Percentiles rank a stretch among this genome's conserved stretches.
phyloP scores from a whole-genome alignment of 169 alveolate species.

The Besnoitia besnoiti region DNA sequence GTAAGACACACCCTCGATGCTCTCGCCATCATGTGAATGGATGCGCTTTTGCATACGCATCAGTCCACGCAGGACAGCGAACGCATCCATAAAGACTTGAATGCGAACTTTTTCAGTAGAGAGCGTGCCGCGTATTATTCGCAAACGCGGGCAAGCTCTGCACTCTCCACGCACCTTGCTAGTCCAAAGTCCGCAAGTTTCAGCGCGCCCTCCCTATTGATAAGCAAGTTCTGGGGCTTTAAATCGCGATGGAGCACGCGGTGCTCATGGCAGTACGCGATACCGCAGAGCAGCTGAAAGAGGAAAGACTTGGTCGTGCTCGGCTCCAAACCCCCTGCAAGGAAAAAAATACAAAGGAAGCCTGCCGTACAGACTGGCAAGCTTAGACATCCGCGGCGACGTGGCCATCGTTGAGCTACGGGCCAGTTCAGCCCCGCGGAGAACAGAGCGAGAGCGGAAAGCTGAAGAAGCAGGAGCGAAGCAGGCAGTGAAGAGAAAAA shows the following conservation, averaged over 20 bases:
- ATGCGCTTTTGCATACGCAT: too few relatives aligned
- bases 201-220: constrained; percentile 90
- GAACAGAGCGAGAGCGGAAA: background rate
- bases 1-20: too few relatives aligned
- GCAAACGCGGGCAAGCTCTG: too few relatives aligned
- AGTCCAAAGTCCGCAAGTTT: constrained; percentile 99
- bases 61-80: too few relatives aligned
- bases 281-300: constrained; percentile 96
- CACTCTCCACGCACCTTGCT: constrained; percentile 88
- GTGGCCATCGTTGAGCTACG: background rate
- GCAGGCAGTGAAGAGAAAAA: background rate
- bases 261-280: constrained; percentile 97
- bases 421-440: background rate
- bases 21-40: too few relatives aligned
- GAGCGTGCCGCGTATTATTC: too few relatives aligned
- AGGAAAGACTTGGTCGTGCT: constrained; percentile 90
- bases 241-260: constrained; percentile 98
- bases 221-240: constrained; percentile 98
- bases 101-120: too few relatives aligned
- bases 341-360: background rate
- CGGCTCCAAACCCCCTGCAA: constrained; percentile 86
- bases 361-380: background rate
- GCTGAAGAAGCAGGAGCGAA: background rate
- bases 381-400: background rate
- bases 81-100: too few relatives aligned